Evolutionary conservation across 129 eudicot genomes (phyloP).

Genomic region (Calendula officinalis): DNA sequence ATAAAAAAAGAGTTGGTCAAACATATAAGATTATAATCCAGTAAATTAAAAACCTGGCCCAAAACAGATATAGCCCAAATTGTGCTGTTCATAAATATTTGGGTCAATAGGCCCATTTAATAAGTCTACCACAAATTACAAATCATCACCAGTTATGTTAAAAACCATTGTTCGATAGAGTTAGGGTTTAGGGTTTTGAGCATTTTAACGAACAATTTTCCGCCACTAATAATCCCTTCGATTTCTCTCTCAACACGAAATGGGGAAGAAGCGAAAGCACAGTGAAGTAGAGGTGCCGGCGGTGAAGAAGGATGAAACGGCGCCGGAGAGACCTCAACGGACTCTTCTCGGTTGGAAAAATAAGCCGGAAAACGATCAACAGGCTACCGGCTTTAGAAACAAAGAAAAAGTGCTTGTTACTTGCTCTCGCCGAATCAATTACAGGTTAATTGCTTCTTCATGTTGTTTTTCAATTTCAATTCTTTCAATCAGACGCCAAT

Average conservation of each 20-base stretch:
- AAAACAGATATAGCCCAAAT: too few species aligned
- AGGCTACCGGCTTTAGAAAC: conserved; percentile 47
- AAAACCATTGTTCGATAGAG: too few species aligned
- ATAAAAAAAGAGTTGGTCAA: too few species aligned
- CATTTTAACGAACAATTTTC: too few species aligned
- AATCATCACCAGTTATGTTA: too few species aligned
- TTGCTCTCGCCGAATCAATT: conserved; percentile 88
- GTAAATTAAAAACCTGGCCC: too few species aligned
- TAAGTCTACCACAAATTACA: too few species aligned
- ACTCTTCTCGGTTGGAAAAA: conserved; percentile 87
- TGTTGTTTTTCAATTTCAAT: conserved; percentile 19
- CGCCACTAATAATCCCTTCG: too few species aligned
- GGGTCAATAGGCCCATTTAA: too few species aligned
- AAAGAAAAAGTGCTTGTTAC: conserved; percentile 85
- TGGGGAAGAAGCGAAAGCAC: conserved; percentile 90
- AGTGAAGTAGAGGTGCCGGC: conserved; percentile 33
- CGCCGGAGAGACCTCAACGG: conserved; percentile 73
- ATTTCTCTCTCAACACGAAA: conserved; percentile 5
- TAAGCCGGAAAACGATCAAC: conserved; percentile 26
- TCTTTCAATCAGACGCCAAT: neutral
- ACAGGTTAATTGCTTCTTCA: conserved; percentile 24
- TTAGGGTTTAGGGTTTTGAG: too few species aligned
- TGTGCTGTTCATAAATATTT: too few species aligned
- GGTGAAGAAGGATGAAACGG: conserved; percentile 47
- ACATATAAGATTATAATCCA: too few species aligned